Evolutionary conservation across 768 basidiomycete genomes (phyloP), one percentile per base, ranked within the genome.

Genomic region (Suillus luteus): DNA sequence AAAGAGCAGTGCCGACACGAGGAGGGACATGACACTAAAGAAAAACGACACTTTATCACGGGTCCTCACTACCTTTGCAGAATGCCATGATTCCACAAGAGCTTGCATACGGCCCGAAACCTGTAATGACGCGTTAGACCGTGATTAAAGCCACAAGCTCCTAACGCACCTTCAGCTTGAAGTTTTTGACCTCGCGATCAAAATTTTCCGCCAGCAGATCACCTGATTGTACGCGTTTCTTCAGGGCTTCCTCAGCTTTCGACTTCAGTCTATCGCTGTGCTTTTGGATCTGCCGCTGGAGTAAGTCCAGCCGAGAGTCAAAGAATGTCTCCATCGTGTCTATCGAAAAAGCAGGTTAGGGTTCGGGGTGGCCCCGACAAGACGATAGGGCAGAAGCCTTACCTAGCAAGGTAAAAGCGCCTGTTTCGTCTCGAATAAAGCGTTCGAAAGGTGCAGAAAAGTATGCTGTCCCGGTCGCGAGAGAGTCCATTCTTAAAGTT

Each of bases 291-390:
- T 87, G 87, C 48, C 95, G 87, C 74, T 96, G 92, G 4, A 92
- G 76, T 17, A 93, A 81, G 73, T 92, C 92, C 66, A 92, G 80
- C 73, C 92, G 89, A 1, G 95, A 94, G 78, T 98, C 95, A 73
- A 95, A 96, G 72, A 91, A 97, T 0, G 95, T 97, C 77, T 97
- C 95, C 74, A 95, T 81, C 10, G 95, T 96, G 76, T 97, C 95
- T 96, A 70, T 54, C 14, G 11, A 7, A 7, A 6, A 22, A 31
- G 24, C 8, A 43, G n/a, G 19, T 57, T 11, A 61, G 35, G n/a
- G 6, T 24, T 33, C 19, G 19, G 51, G 27, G 31, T n/a, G 35
- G 14, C 40, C 14, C 49, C 14, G 7, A 11, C 19, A 17, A 27
- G 57, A 24, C 19, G 27, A 17, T 31, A 63, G 59, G 37, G 17